Evolutionary conservation across 345 rosid species (phyloP), one percentile per base, ranked within the genome.

Genomic region (Isatis tinctoria): DNA sequence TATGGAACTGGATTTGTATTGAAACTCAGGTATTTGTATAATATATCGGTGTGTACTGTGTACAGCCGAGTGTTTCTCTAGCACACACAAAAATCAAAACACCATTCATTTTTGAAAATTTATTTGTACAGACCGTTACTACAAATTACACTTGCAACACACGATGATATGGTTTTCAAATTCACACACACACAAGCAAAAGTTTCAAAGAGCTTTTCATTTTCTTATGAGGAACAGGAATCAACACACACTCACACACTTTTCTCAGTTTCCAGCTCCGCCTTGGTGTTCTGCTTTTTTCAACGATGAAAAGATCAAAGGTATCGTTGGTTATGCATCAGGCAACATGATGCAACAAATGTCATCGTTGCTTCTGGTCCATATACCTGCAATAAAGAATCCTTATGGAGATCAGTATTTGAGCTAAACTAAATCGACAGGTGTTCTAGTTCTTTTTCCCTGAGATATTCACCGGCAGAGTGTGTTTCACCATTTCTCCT

Each of bases 341-440:
- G 79, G 65, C 3, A 90, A 76, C 95, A 90, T 88, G 66, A 90
- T 80, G 87, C 97, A 92, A 60, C 88, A 96, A 36, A 94, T 94
- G 97, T 94, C 98, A 94, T 94, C 1, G 98, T 92, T 27, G 97
- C 92, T 83, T 94, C 97, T 2, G 97, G 97, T 5, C 98, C 97
- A 56, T 88, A 92, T 47, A 94, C 97, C 97, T 94, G 84, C 41
- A 77, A 73, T 27, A 28, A 28, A 35, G 57, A 63, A n/a, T 27
- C 56, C 69, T 14, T 49, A 20, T 40, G 27, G 12, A 66, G 48
- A 22, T 52, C 54, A 43, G 18, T 16, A 35, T 44, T 56, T 14
- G 9, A 74, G 39, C 49, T 43, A 72, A 45, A 52, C 16, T 7
- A n/a, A 45, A 52, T 9, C 10, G 16, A 51, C 16, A 51, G 30